Base-by-base conservation (phyloP, 306 rosid genomes). In the Inga oerstediana region DNA sequence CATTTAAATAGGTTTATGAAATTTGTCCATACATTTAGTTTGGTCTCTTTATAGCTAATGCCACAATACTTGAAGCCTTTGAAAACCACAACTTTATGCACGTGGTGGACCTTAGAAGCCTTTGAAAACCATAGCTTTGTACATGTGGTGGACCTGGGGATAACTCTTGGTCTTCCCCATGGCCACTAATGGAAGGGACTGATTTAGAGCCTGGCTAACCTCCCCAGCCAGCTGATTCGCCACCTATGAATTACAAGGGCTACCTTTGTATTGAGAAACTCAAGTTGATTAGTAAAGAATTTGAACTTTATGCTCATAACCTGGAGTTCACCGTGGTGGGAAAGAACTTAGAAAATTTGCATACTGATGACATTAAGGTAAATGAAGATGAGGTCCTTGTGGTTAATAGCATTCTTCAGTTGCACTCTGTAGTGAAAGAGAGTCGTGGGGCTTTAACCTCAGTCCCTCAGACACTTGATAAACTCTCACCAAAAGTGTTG, bases 371-470 rank as follows among this genome's bases (percentile, higher is more conserved):
- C 81, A 88, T 92, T 10, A 79, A 79, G 37, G 86, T 83, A 22
- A 34, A 71, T 22, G 91, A 91, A 3, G 93, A 87, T 34, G 98
- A 93, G 81, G 92, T 88, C 78, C 77, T 95, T 2, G 97, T 90
- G 10, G 93, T 92, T 68, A 93, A 91, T 46, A 92, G 97, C 92
- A 90, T 95, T 79, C 95, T 93, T 66, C 97, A 93, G 88, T 61
- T 93, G 87, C 99, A 95, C 70, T 92, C 93, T 80, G 98, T 90
- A 62, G 99, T 95, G 46, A 95, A 95, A 78, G 98, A 95, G 44
- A 95, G 98, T 30, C 87, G 95, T 3, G 98, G 98, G 14, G 98
- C 98, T 58, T 88, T 95, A 32, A 95, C 91, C 74, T 91, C 98
- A 0, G 95, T 95, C 0, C 85, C 91, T 20, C 94, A 89, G 48